phyloP scores from a whole-genome alignment of 2,329 filamentous ascomycete species.

The Penicillium sp. region DNA sequence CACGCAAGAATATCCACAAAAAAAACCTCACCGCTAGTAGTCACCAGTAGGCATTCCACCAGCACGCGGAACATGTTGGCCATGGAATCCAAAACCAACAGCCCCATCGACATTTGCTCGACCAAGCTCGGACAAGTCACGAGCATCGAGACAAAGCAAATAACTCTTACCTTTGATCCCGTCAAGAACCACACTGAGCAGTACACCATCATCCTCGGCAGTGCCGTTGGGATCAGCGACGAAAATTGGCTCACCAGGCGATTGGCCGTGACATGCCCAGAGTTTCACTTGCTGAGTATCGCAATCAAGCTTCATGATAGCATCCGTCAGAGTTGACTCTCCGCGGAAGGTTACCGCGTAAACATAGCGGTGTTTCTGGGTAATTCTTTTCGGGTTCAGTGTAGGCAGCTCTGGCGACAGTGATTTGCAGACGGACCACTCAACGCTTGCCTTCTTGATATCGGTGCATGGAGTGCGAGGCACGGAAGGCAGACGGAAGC shows the following conservation, averaged over 20 bases:
- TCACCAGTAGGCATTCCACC: constrained; percentile 29
- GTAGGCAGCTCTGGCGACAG: constrained; percentile 50
- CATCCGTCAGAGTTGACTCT: constrained; percentile 52
- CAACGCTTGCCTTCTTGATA: constrained; percentile 20
- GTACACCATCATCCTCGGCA: constrained; percentile 53
- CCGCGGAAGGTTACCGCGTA: constrained; percentile 50
- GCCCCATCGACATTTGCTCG: constrained; percentile 50
- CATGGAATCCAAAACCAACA: constrained; percentile 57
- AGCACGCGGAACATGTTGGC: constrained; percentile 37
- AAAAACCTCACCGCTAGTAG: constrained; percentile 15
- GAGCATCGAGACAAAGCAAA: constrained; percentile 53
- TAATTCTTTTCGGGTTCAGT: constrained; percentile 49
- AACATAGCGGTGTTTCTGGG: constrained; percentile 49
- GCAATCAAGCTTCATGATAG: constrained; percentile 54
- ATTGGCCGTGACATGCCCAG: constrained; percentile 52
- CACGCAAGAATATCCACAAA: not conserved
- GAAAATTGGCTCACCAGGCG: constrained; percentile 56
- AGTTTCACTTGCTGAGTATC: constrained; percentile 39
- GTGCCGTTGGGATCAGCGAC: constrained; percentile 34
- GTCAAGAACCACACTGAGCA: constrained; percentile 55
- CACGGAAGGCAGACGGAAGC: constrained; percentile 42
- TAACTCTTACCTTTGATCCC: constrained; percentile 52
- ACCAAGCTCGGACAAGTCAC: constrained; percentile 50
- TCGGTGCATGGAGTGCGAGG: constrained; percentile 19
- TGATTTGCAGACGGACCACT: constrained; percentile 28